Percentiles rank a stretch among this genome's conserved stretches.
These are phyloP conservation scores for Wickerhamomyces canadensis DNA, from an alignment of 805 yeast species.

Conservation along the genomic window DNA sequence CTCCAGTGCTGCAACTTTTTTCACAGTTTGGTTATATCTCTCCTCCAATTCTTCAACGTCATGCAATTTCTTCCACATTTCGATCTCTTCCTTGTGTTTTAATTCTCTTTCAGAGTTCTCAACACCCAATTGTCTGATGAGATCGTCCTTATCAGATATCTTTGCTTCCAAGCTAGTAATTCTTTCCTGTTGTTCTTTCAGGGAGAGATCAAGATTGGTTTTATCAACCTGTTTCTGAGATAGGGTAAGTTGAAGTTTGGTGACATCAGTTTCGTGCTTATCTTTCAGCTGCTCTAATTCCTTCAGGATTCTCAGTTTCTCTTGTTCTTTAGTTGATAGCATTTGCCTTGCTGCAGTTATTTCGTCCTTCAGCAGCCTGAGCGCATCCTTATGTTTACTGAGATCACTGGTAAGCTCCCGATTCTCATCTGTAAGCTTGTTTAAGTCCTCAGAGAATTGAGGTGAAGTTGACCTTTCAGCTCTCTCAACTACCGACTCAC, in stretches of 20 bases:
- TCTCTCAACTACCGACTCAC: neutral
- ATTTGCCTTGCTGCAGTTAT: constrained; percentile 11
- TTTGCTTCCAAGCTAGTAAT: neutral
- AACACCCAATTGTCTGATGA: constrained; percentile 10
- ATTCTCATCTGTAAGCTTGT: constrained; percentile 11
- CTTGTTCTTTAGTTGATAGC: constrained; percentile 11
- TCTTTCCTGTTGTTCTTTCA: neutral
- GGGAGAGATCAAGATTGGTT: neutral
- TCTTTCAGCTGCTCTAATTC: constrained; percentile 1
- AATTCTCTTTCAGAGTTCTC: neutral
- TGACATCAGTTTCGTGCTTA: neutral
- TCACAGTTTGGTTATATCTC: no score
- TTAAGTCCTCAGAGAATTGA: constrained; percentile 3
- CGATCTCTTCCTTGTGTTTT: constrained; percentile 1
- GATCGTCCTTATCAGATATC: neutral
- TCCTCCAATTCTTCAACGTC: constrained; percentile 2
- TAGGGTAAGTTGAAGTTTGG: neutral
- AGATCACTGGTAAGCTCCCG: constrained; percentile 6
- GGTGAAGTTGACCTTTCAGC: constrained; percentile 7
- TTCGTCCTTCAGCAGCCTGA: constrained; percentile 13
- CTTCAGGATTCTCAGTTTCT: constrained; percentile 4
- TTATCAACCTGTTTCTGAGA: neutral
- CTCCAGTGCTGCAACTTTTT: constrained; percentile 1
- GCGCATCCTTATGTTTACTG: constrained; percentile 7
- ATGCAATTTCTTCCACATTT: constrained; percentile 3